A percentile compares a stretch with the other conserved stretches of the same genome.
Conservation (phyloP, 768 basidiomycete genomes). For the Pholiota molesta region DNA sequence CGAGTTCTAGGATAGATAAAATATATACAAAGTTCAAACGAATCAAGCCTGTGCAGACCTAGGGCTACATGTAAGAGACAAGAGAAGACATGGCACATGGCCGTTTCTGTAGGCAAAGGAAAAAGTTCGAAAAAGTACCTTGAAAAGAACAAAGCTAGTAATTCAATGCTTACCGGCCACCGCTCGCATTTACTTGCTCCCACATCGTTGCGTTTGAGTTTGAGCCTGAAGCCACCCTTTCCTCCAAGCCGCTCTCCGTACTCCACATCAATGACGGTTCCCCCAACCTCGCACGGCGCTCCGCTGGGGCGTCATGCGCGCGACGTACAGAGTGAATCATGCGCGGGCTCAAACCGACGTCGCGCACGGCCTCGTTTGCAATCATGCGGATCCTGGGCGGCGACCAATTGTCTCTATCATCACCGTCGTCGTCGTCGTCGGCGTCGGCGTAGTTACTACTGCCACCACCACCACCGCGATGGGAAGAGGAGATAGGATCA, state of each 20-base stretch:
- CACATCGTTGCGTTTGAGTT: not conserved
- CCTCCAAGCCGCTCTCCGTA: not conserved
- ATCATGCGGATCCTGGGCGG: not conserved
- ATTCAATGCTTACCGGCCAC: too few relatives aligned
- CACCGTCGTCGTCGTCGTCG: not conserved
- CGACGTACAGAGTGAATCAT: constrained; percentile 7
- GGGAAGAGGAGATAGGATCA: constrained; percentile 1
- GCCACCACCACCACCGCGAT: not conserved
- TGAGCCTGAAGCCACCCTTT: not conserved
- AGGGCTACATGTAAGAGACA: too few relatives aligned
- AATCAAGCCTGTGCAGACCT: too few relatives aligned
- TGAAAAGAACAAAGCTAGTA: not conserved
- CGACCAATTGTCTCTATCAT: not conserved
- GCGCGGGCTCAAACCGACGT: constrained; percentile 4
- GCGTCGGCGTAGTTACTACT: not conserved
- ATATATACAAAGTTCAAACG: not conserved
- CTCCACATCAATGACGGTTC: not conserved
- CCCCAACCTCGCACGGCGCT: not conserved
- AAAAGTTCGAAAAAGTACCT: too few relatives aligned
- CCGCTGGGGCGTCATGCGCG: not conserved
- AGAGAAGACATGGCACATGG: not conserved
- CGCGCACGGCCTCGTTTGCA: constrained; percentile 11
- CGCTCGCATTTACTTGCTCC: not conserved
- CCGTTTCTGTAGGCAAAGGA: not conserved
- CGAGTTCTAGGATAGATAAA: too few relatives aligned